phyloP scores from a whole-genome alignment of 2,329 filamentous ascomycete genomes.

The Talaromyces verruculosus region DNA sequence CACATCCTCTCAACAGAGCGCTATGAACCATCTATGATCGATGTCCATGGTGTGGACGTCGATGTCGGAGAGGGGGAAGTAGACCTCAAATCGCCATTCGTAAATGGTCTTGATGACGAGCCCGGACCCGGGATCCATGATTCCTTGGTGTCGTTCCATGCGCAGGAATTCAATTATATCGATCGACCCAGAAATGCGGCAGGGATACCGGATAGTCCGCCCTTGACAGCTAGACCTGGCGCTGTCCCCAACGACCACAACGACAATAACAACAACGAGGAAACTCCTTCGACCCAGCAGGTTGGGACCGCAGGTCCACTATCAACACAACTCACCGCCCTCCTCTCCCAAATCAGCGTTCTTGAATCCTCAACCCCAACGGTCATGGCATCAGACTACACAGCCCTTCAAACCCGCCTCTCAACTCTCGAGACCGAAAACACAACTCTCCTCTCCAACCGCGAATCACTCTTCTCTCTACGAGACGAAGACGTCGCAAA shows the following conservation, averaged over 20 bases:
- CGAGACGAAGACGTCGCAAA: slow-evolving; percentile 47
- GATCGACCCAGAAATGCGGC: not conserved
- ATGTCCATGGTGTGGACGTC: not conserved
- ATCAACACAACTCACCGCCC: not conserved
- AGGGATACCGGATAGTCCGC: not conserved
- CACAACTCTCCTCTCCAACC: slow-evolving; percentile 31
- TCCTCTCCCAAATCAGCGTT: not conserved
- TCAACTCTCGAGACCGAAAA: slow-evolving; percentile 40
- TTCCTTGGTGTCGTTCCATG: not conserved
- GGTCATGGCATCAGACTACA: slow-evolving; percentile 33
- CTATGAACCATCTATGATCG: not conserved
- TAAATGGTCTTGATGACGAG: not conserved
- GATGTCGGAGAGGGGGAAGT: not conserved
- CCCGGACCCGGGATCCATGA: not conserved
- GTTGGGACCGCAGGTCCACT: not conserved
- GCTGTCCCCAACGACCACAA: not conserved
- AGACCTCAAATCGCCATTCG: not conserved
- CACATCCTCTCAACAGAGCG: not conserved
- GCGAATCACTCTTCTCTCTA: slow-evolving; percentile 43
- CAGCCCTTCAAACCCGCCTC: slow-evolving; percentile 32
- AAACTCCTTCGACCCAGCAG: not conserved
- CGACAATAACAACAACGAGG: not conserved
- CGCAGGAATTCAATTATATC: not conserved
- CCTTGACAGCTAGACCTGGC: not conserved
- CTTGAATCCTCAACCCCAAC: slow-evolving; percentile 8